Evolutionary conservation across 805 yeast species (phyloP).

Genomic region (Grigorovia yakushimaensis): DNA sequence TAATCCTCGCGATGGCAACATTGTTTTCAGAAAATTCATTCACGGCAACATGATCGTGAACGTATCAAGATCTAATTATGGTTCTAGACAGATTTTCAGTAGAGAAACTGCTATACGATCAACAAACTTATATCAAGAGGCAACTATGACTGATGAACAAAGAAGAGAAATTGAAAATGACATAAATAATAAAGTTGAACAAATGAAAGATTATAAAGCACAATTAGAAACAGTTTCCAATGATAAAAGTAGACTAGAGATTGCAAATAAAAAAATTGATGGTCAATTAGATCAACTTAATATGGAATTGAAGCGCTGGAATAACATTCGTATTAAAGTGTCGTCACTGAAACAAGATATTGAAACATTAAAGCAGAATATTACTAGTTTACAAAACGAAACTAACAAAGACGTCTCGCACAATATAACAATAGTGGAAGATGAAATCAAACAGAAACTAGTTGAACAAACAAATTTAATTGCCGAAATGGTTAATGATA

Average conservation of each 20-base stretch:
- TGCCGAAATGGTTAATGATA: slow-evolving; percentile 12
- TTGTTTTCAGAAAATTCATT: slow-evolving; percentile 47
- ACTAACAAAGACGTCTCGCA: slow-evolving; percentile 34
- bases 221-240: slow-evolving; percentile 9
- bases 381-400: slow-evolving; percentile 30
- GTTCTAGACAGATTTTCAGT: slow-evolving; percentile 42
- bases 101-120: slow-evolving; percentile 8
- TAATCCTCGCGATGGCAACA: slow-evolving; percentile 25
- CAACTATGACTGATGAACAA: slow-evolving; percentile 20
- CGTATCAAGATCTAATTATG: slow-evolving; percentile 53
- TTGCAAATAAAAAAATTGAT: slow-evolving; percentile 5
- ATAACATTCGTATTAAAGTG: slow-evolving; percentile 14
- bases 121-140: slow-evolving; percentile 18
- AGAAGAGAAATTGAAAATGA: slow-evolving; percentile 12
- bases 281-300: slow-evolving; percentile 13
- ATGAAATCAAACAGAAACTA: slow-evolving; percentile 16
- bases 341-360: slow-evolving; percentile 21
- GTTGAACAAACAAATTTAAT: slow-evolving; percentile 19
- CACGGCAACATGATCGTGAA: slow-evolving; percentile 47
- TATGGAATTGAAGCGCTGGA: slow-evolving; percentile 8
- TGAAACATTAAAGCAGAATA: slow-evolving; percentile 23
- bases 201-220: slow-evolving; percentile 6
- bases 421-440: slow-evolving; percentile 30
- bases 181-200: slow-evolving; percentile 6
- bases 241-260: slow-evolving; percentile 8